A percentile compares a stretch with the other conserved stretches of the same genome.
Evolutionary conservation across 129 eudicot species (phyloP).

Genomic region (Helianthus annuus): DNA sequence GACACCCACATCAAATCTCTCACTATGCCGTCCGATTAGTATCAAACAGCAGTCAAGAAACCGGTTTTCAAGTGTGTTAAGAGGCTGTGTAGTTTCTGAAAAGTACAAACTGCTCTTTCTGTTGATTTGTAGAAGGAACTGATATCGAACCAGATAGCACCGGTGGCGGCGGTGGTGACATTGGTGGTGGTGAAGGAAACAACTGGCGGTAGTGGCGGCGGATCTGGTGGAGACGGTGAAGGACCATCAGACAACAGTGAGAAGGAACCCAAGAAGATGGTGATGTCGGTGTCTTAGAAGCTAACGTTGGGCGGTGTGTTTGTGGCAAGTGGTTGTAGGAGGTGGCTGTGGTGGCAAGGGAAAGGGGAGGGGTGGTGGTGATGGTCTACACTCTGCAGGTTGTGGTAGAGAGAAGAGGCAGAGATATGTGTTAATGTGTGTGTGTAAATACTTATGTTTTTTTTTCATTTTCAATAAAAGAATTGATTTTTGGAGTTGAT

Average conservation of each 20-base stretch:
- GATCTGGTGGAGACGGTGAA: conserved; percentile 39
- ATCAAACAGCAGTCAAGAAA: conserved; percentile 29
- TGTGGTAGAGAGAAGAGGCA: too few relatives aligned
- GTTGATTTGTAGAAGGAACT: conserved; percentile 45
- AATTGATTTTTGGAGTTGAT: too few relatives aligned
- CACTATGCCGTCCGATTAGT: conserved; percentile 8
- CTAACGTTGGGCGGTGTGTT: conserved; percentile 75
- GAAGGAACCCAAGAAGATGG: conserved; percentile 51
- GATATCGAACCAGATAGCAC: conserved; percentile 48
- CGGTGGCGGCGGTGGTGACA: conserved; percentile 40
- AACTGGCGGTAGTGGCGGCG: conserved; percentile 42
- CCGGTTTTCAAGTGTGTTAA: conserved; percentile 27
- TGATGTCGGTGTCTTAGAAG: conserved; percentile 90
- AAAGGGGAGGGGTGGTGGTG: too few relatives aligned
- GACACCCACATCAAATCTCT: conserved; percentile 29
- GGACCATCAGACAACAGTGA: conserved; percentile 49
- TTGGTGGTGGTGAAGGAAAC: conserved; percentile 57
- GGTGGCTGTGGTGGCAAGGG: too few relatives aligned
- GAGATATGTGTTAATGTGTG: too few relatives aligned
- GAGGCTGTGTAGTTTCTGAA: conserved; percentile 56
- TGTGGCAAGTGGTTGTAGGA: too few relatives aligned
- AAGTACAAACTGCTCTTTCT: conserved; percentile 51
- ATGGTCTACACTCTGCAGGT: too few relatives aligned
- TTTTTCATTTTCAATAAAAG: too few relatives aligned
- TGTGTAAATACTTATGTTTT: too few relatives aligned